Conservation (phyloP, 805 yeast species). For the Candida andamanensis region DNA sequence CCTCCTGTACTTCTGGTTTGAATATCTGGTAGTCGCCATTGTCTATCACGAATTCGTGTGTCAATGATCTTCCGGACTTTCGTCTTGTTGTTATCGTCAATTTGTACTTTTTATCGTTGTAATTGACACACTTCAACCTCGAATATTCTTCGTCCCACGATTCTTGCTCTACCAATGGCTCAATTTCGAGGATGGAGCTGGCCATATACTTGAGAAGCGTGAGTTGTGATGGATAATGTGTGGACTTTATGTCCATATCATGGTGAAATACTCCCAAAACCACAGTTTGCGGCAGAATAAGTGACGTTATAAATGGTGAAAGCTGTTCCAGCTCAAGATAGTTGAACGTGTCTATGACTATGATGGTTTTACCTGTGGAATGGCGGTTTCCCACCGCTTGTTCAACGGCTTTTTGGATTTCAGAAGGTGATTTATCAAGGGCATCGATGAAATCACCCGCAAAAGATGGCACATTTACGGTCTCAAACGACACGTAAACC, state of each 20-base stretch:
- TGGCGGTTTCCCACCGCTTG: background rate
- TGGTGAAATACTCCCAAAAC: conserved; percentile 35
- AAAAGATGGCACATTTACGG: conserved; percentile 47
- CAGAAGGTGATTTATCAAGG: conserved; percentile 2
- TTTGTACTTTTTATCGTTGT: conserved; percentile 45
- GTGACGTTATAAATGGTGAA: conserved; percentile 44
- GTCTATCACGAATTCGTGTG: conserved; percentile 52
- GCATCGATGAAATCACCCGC: conserved; percentile 49
- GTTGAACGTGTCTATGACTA: conserved; percentile 60
- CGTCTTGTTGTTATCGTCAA: conserved; percentile 62
- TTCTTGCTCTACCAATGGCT: conserved; percentile 51
- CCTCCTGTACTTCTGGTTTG: conserved; percentile 29
- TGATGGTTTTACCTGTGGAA: conserved; percentile 8
- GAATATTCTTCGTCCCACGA: conserved; percentile 36
- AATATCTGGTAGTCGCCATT: conserved; percentile 38
- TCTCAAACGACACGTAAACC: conserved; percentile 65
- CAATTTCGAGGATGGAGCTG: conserved; percentile 61
- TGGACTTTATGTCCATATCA: conserved; percentile 18
- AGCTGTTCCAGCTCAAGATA: conserved; percentile 44
- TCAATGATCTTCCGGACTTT: conserved; percentile 76
- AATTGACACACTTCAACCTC: conserved; percentile 45
- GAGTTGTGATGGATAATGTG: conserved; percentile 50
- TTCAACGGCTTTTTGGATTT: conserved; percentile 3
- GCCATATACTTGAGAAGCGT: conserved; percentile 65
- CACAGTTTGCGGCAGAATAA: conserved; percentile 31